A percentile compares a stretch with the other conserved stretches of the same genome.
Evolutionary conservation across 495 filamentous ascomycete species (phyloP).

Genomic region (Ascodesmis nigricans): DNA sequence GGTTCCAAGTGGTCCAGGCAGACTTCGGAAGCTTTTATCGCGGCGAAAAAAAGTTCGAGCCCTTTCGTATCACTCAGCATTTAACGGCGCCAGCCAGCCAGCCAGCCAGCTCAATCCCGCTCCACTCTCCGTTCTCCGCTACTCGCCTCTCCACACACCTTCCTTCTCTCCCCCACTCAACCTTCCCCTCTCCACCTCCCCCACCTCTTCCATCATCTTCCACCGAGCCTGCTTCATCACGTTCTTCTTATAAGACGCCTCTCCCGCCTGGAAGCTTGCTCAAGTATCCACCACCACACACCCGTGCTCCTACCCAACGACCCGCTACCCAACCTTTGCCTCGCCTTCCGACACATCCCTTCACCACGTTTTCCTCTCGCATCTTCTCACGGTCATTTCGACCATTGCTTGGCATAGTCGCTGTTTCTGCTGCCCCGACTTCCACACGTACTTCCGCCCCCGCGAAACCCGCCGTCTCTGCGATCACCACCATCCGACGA

Average conservation of each 20-base stretch:
- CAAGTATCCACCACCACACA: too few species aligned
- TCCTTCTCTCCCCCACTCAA: not conserved
- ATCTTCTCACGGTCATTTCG: conserved; percentile 5
- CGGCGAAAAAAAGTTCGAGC: too few species aligned
- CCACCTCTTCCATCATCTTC: not conserved
- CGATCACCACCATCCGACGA: conserved; percentile 13
- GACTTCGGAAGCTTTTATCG: too few species aligned
- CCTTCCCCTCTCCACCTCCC: not conserved
- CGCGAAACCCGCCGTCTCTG: not conserved
- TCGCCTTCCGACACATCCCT: conserved; percentile 10
- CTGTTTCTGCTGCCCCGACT: conserved; percentile 1
- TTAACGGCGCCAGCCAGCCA: too few species aligned
- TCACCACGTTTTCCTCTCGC: conserved; percentile 17
- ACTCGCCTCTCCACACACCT: not conserved
- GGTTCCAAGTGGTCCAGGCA: too few species aligned
- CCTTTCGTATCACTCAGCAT: too few species aligned
- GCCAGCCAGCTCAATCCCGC: too few species aligned
- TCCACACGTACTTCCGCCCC: conserved; percentile 2
- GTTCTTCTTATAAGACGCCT: too few species aligned
- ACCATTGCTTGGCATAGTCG: conserved; percentile 13
- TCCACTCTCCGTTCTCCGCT: too few species aligned
- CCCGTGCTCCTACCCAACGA: conserved; percentile 9
- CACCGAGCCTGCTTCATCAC: not conserved
- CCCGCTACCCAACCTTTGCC: conserved; percentile 10
- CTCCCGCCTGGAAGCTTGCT: too few species aligned